Percentiles rank a stretch among this genome's conserved stretches.
phyloP scores from a whole-genome alignment of 2,329 filamentous ascomycete species.

The Aureobasidium melanogenum region DNA sequence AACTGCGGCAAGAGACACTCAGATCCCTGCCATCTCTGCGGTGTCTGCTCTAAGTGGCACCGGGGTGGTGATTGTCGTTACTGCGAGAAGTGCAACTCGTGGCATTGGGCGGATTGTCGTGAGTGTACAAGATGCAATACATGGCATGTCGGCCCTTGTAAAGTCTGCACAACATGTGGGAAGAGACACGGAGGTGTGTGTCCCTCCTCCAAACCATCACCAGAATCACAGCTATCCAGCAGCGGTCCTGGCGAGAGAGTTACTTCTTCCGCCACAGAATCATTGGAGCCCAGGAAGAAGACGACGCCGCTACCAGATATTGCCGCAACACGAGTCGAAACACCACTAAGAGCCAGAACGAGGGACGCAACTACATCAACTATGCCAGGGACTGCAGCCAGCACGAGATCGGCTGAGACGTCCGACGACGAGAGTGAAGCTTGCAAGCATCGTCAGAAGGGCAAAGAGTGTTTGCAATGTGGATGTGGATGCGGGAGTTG shows the following conservation, averaged over 20 bases:
- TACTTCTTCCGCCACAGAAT: too few species aligned
- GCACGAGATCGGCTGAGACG: not conserved
- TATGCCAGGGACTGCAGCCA: not conserved
- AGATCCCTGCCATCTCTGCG: not conserved
- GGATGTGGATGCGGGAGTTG: not conserved
- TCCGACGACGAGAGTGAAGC: not conserved
- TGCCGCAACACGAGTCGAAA: not conserved
- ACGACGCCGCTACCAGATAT: too few species aligned
- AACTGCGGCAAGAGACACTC: not conserved
- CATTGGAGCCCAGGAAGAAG: not conserved
- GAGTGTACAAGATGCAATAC: not conserved
- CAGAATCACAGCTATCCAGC: not conserved
- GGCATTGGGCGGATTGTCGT: not conserved
- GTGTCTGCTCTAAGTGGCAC: not conserved
- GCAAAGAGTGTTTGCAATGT: not conserved
- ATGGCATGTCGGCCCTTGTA: not conserved
- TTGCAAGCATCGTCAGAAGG: not conserved
- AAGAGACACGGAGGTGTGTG: not conserved
- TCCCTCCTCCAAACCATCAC: not conserved
- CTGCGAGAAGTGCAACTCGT: not conserved
- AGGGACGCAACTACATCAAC: not conserved
- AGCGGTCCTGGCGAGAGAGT: too few species aligned
- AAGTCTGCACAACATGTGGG: not conserved
- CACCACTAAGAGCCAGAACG: not conserved
- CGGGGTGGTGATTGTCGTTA: not conserved